Evolutionary conservation across 139 green algal species (phyloP).

Genomic region (Zygnema cylindricum): DNA sequence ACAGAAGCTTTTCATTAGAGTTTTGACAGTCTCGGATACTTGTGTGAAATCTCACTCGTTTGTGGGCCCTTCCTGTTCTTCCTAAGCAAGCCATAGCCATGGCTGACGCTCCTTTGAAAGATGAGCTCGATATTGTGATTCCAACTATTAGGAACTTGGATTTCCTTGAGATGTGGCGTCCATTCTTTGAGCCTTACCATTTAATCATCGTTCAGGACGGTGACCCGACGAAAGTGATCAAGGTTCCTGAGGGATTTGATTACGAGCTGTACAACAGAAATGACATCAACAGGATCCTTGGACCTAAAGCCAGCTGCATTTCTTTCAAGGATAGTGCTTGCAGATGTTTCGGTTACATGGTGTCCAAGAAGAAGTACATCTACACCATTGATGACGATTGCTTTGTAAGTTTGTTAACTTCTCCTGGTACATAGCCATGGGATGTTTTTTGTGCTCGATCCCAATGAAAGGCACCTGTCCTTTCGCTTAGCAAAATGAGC

Average conservation of each 20-base stretch:
- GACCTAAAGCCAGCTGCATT: constrained; percentile 92
- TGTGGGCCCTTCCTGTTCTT: too few relatives aligned
- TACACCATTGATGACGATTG: constrained; percentile 98
- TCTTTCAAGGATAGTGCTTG: constrained; percentile 95
- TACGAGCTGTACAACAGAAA: constrained; percentile 94
- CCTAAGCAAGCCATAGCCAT: neutral
- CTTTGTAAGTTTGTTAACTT: constrained; percentile 77
- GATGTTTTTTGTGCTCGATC: too few relatives aligned
- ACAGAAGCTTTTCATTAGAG: too few relatives aligned
- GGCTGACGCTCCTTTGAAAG: constrained; percentile 36
- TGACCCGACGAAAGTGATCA: constrained; percentile 81
- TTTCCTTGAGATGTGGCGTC: constrained; percentile 69
- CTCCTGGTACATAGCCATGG: too few relatives aligned
- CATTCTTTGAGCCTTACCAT: constrained; percentile 90
- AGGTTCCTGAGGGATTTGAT: constrained; percentile 86
- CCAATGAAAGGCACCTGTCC: too few relatives aligned
- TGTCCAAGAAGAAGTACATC: constrained; percentile 94
- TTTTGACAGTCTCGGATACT: too few relatives aligned
- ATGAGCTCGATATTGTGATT: constrained; percentile 85
- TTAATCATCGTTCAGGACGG: constrained; percentile 92
- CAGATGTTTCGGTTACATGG: constrained; percentile 93
- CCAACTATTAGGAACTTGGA: constrained; percentile 83
- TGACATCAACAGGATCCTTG: constrained; percentile 95
- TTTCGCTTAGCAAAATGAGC: too few relatives aligned
- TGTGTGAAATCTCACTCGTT: too few relatives aligned